A percentile compares a stretch with the other conserved stretches of the same genome.
These are phyloP conservation scores for Fusarium drepaniforme DNA, from an alignment of 2,329 filamentous ascomycete genomes.

Conservation along the genomic window DNA sequence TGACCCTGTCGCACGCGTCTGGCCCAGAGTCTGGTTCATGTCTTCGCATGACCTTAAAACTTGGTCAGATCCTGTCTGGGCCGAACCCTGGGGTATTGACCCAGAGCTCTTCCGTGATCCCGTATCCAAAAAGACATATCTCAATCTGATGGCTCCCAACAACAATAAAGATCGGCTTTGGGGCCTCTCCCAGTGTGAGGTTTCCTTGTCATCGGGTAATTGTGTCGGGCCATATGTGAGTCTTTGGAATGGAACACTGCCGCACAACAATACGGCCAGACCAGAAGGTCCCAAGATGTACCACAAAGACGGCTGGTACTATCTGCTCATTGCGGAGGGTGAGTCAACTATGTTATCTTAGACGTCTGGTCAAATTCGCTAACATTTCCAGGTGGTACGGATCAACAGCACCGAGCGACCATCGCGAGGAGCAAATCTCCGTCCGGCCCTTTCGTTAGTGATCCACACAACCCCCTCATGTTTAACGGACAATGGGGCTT, in stretches of 20 bases:
- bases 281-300: neutral
- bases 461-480: neutral
- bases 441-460: neutral
- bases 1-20: neutral
- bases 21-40: neutral
- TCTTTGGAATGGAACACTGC: neutral
- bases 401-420: neutral
- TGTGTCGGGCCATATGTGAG: neutral
- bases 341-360: accelerated
- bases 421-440: neutral
- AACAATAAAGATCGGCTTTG: neutral
- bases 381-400: neutral
- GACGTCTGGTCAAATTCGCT: neutral
- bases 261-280: neutral
- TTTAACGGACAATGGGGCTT: neutral
- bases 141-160: neutral
- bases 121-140: neutral
- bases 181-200: neutral
- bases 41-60: neutral
- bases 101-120: neutral
- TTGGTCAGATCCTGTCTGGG: neutral
- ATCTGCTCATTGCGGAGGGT: neutral
- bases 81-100: neutral
- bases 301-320: neutral
- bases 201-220: neutral